Base-by-base conservation (phyloP, 345 rosid genomes). In the Salix koriyanagi region DNA sequence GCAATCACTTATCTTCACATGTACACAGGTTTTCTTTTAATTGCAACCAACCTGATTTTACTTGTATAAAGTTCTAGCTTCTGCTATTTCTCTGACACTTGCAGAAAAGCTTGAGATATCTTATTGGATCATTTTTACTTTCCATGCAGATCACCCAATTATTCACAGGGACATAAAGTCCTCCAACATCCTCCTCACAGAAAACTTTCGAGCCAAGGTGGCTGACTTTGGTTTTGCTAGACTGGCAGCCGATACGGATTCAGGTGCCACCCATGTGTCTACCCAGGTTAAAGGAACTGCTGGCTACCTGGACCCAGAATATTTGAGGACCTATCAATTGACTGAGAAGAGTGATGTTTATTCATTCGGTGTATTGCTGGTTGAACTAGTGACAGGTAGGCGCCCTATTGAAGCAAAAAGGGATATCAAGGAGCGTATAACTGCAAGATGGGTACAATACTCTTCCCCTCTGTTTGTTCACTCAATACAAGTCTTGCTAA, bases 221-320 rank as follows among this genome's bases (percentile, higher is more conserved):
- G 86, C 97, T 2, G 97, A 93, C 77, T 96, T 93, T 69, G 99
- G 98, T 15, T 95, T 95, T 76, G 93, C 99, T 16, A 90, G 99
- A 78, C 65, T 86, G 70, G 97, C 91, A 70, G 96, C 98, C 21
- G 92, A 96, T 65, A 16, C 37, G 0, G 96, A 91, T 7, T 91
- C 97, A 12, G 99, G 96, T 72, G 91, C 85, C 72, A 91, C 99
- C 28, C 97, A 92, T 83, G 94, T 93, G 67, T 96, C 97, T 3
- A 96, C 99, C 42, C 99, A 96, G 87, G 96, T 96, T 72, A 96
- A 93, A 87, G 99, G 97, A 84, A 96, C 98, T 7, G 99, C 93
- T 1, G 98, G 99, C 67, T 96, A 96, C 85, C 79, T 96, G 75
- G 99, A 96, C 67, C 97, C 97, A 0, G 98, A 96, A 76, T 96